These are phyloP conservation scores for Lobosporangium transversale DNA, from an alignment of 192 early-diverging fungal genomes.

Conservation along the genomic window DNA sequence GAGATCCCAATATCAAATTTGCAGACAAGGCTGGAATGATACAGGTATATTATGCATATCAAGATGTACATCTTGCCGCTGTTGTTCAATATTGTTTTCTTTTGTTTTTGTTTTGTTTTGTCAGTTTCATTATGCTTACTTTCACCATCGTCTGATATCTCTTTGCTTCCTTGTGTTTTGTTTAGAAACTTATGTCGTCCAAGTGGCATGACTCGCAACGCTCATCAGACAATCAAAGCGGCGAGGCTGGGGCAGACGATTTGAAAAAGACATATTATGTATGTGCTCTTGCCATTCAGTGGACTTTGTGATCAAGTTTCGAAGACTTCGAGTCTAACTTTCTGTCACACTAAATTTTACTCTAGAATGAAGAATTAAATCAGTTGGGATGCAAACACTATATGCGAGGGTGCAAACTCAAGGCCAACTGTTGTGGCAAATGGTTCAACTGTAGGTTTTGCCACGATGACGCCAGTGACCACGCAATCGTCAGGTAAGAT, in stretches of 20 bases:
- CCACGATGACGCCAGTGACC: constrained; percentile 82
- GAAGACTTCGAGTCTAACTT: too few relatives aligned
- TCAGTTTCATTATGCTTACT: background rate
- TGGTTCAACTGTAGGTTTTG: constrained; percentile 86
- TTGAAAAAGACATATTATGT: constrained; percentile 59
- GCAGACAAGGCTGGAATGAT: constrained; percentile 76
- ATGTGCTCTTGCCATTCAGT: constrained; percentile 6
- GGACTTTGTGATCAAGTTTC: background rate
- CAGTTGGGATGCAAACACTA: constrained; percentile 85
- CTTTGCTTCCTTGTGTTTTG: too few relatives aligned
- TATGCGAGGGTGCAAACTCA: constrained; percentile 74
- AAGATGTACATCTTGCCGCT: too few relatives aligned
- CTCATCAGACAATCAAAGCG: constrained; percentile 24
- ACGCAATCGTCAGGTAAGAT: constrained; percentile 76
- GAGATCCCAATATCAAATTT: constrained; percentile 55
- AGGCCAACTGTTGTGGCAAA: constrained; percentile 82
- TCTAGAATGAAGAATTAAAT: constrained; percentile 60
- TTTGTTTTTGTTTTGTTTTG: background rate
- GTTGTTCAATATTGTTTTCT: background rate
- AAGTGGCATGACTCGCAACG: constrained; percentile 53
- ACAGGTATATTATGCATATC: constrained; percentile 68
- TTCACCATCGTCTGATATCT: too few relatives aligned
- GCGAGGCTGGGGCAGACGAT: constrained; percentile 58
- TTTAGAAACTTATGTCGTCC: constrained; percentile 68
- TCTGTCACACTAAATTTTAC: too few relatives aligned